Evolutionary conservation across 1,139 yeast species (phyloP).

Genomic region (Scheffersomyces parashehatae): DNA sequence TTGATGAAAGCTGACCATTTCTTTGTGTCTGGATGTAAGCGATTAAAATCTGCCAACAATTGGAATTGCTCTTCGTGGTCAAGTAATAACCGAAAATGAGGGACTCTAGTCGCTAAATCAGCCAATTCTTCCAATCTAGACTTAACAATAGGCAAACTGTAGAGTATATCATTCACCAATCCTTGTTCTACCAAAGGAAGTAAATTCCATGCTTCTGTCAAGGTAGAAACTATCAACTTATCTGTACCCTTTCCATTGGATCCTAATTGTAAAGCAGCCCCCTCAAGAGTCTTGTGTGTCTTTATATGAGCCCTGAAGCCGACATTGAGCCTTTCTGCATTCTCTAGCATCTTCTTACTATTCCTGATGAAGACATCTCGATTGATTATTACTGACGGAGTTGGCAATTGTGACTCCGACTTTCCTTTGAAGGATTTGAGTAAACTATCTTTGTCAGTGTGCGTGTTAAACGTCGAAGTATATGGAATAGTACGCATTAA

Average conservation of each 20-base stretch:
- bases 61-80: conserved; percentile 62
- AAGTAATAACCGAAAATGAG: conserved; percentile 55
- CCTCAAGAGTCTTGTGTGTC: conserved; percentile 63
- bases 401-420: conserved; percentile 41
- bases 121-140: conserved; percentile 53
- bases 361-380: conserved; percentile 25
- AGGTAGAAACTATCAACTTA: conserved; percentile 68
- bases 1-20: conserved; percentile 61
- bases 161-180: conserved; percentile 58
- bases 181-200: conserved; percentile 45
- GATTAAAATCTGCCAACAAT: conserved; percentile 38
- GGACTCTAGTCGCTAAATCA: conserved; percentile 40
- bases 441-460: conserved; percentile 25
- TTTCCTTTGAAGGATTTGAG: conserved; percentile 26
- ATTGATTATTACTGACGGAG: conserved; percentile 55
- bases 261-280: conserved; percentile 29
- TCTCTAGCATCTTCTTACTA: conserved; percentile 31
- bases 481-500: background rate
- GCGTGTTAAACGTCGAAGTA: conserved; percentile 13
- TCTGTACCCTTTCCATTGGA: conserved; percentile 28
- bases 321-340: conserved; percentile 28
- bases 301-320: conserved; percentile 70
- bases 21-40: conserved; percentile 16
- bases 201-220: conserved; percentile 64
- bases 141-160: conserved; percentile 67